Evolutionary conservation across 78 protist genomes (phyloP), one percentile per base, ranked within the genome.

Genomic region (Planoprotostelium fungivorum): DNA sequence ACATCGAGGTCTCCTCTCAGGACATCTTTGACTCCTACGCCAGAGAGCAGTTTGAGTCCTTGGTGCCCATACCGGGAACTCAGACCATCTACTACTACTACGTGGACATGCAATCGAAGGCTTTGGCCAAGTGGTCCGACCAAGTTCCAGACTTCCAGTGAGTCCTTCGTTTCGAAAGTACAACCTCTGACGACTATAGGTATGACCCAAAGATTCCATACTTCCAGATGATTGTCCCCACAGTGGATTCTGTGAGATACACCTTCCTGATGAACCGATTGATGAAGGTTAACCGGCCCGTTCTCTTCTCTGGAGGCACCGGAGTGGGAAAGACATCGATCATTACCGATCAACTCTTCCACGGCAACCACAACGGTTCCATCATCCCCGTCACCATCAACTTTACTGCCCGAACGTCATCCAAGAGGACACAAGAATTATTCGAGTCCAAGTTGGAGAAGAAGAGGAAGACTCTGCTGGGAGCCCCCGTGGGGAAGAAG

Each of bases 271-370:
- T 98, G 28, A 87, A 63, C 37, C 37, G 97, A 0, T 96, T 98
- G 99, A 88, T 99, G 86, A 88, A 38, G 1, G 98, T 93, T 29
- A 95, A 89, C 86, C 89, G 91, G 51, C 98, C 99, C n/a, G 85
- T 98, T 38, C 34, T 99, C 31, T 94, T 99, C 25, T 98, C 99
- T 85, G 99, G 99, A 9, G 99, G 99, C 10, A 98, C 99, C 23
- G 99, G 95, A 35, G 87, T 94, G 0, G 99, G 99, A 34, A 98
- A 99, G 94, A 96, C 99, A n/a, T 98, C 98, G 99, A 96, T 98
- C n/a, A 93, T 98, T 37, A 84, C 95, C 25, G 83, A 51, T 51
- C 16, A 25, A 51, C 16, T 51, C 5, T 51, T 25, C 16, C 5
- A 16, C 5, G 73, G 73, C 31, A 16, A 51, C 31, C 5, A 51